These are phyloP conservation scores for Prunus salicina DNA, from an alignment of 306 rosid genomes.

Conservation along the genomic window DNA sequence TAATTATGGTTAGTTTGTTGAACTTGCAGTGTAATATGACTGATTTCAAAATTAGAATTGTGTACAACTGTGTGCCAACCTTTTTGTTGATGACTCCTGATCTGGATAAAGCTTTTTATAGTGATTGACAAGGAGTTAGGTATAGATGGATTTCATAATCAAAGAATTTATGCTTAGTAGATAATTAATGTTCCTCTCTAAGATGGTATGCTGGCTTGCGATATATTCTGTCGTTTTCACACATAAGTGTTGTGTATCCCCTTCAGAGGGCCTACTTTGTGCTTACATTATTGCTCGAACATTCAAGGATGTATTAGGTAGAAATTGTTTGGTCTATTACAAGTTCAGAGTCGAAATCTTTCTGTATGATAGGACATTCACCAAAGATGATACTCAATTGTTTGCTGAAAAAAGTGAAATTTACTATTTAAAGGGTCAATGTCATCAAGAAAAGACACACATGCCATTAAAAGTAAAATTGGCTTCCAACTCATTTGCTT, in stretches of 20 bases:
- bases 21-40: background rate
- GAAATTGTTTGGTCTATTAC: constrained; percentile 15
- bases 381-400: background rate
- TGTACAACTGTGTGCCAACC: background rate
- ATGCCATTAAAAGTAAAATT: no score
- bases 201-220: background rate
- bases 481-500: no score
- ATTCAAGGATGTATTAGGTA: constrained; percentile 5
- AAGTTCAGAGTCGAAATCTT: constrained; percentile 5
- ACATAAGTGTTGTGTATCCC: constrained; percentile 4
- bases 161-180: background rate
- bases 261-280: constrained; percentile 7
- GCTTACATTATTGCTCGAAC: background rate
- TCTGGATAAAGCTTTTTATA: constrained; percentile 2
- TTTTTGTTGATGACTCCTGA: background rate
- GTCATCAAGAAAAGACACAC: background rate
- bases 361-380: background rate
- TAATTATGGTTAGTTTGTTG: background rate
- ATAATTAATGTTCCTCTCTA: no score
- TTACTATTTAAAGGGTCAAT: background rate
- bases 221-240: constrained; percentile 5
- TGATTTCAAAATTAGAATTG: background rate
- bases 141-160: background rate
- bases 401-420: background rate
- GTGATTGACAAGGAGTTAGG: constrained; percentile 11